Evolutionary conservation across 352 stramenopile species (phyloP), one percentile per base, ranked within the genome.

Genomic region (Pseudoperonospora humuli): DNA sequence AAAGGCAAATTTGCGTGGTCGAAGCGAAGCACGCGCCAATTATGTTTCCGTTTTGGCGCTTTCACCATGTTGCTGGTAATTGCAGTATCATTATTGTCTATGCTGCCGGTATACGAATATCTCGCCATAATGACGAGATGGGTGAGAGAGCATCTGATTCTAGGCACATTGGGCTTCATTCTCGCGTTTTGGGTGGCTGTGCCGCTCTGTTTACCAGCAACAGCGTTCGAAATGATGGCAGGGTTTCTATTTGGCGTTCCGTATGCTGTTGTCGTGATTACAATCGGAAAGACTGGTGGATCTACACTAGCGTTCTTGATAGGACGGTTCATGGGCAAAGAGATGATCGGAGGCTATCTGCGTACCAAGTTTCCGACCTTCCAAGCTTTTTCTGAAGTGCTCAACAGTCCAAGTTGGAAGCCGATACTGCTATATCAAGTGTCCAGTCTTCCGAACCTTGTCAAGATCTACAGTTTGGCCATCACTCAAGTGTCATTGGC

Each of bases 401-500:
- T 90, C 15, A 81, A 73, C 37, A 67, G 69, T 31, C 46, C 51
- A 11, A 85, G 66, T 33, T 90, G 75, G 75, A 90, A 90, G 46
- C 77, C 77, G 17, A 53, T 90, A 20, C 33, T 90, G 47, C 59
- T 90, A 10, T 86, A 82, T 44, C 77, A 90, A 47, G 38, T 90
- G 35, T 84, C 77, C 18, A 86, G 72, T 37, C 70, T 90, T 33
- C 77, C 77, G 7, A 90, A 90, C 42, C 56, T 86, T n/a, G 61
- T 84, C 45, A 86, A 86, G 41, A 80, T 71, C 53, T 90, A 87
- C 60, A 81, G 51, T n/a, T 52, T 90, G 10, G 72, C 77, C 32
- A 80, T 90, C 42, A 90, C 77, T 0, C 62, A 79, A 14, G 61
- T 90, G 17, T 78, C 75, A 14, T 34, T 64, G 14, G 40, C 43